These are phyloP conservation scores for Aspergillus bertholletiae DNA, from an alignment of 495 filamentous ascomycete species.

Conservation along the genomic window DNA sequence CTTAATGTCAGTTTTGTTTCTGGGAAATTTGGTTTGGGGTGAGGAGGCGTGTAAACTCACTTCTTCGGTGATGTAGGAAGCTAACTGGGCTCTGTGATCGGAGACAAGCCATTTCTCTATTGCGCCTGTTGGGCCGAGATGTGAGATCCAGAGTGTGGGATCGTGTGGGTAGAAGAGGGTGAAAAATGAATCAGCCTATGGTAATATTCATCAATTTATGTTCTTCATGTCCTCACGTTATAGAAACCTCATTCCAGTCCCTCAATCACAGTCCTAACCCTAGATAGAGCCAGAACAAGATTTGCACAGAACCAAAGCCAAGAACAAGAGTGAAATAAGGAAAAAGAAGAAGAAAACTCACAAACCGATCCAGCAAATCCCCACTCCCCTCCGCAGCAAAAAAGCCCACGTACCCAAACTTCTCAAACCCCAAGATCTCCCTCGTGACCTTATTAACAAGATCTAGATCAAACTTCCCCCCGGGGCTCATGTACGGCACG, in stretches of 20 bases:
- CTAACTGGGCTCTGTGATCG: constrained; percentile 12
- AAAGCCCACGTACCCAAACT: constrained; percentile 26
- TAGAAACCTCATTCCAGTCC: too few species aligned
- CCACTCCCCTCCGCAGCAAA: constrained; percentile 19
- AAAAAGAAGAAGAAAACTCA: too few species aligned
- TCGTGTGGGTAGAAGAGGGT: constrained; percentile 25
- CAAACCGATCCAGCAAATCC: constrained; percentile 24
- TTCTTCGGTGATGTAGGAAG: constrained; percentile 19
- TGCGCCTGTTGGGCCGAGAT: constrained; percentile 20
- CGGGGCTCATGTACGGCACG: constrained; percentile 22
- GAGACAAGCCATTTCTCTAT: constrained; percentile 20
- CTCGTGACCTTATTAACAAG: constrained; percentile 19
- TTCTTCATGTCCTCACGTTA: too few species aligned
- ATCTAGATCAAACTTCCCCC: constrained; percentile 20
- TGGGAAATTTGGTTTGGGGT: too few species aligned
- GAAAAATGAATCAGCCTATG: constrained; percentile 22
- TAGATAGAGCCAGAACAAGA: too few species aligned
- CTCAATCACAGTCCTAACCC: too few species aligned
- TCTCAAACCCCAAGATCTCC: constrained; percentile 23
- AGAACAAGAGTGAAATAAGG: too few species aligned
- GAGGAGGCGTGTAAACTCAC: too few species aligned
- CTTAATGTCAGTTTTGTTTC: background rate
- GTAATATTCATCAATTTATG: background rate
- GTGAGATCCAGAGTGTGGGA: constrained; percentile 11
- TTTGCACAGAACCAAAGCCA: background rate